Percentiles rank a stretch among this genome's conserved stretches.
These are phyloP conservation scores for Cutaneotrichosporon spelunceum DNA, from an alignment of 1,284 basidiomycete species.

Conservation along the genomic window DNA sequence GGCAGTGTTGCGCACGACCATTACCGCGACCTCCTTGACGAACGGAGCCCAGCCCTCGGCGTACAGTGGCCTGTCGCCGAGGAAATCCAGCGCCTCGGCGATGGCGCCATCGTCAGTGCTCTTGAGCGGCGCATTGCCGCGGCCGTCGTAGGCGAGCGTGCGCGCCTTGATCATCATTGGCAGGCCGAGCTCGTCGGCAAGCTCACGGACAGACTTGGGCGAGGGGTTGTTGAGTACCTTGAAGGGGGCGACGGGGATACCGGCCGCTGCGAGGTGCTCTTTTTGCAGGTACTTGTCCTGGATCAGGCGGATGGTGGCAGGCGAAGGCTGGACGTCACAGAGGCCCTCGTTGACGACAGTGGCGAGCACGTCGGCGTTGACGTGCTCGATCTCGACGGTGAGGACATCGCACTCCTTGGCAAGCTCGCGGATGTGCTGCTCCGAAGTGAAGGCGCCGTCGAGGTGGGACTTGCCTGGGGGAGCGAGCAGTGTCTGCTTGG, in stretches of 20 bases:
- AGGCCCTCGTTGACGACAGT: constrained; percentile 59
- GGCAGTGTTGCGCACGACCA: constrained; percentile 80
- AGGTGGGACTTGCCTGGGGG: constrained; percentile 62
- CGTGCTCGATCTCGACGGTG: constrained; percentile 97
- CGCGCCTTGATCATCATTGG: constrained; percentile 96
- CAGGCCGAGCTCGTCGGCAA: constrained; percentile 64
- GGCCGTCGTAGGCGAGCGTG: constrained; percentile 92
- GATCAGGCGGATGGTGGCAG: constrained; percentile 79
- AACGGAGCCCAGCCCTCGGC: constrained; percentile 94
- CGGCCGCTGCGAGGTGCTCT: constrained; percentile 62
- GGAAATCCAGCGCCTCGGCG: constrained; percentile 63
- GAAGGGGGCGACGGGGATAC: constrained; percentile 73
- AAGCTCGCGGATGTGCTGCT: constrained; percentile 74
- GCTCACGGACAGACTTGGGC: constrained; percentile 59
- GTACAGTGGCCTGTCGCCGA: constrained; percentile 68
- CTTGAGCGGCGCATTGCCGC: constrained; percentile 82
- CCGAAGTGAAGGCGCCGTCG: constrained; percentile 84
- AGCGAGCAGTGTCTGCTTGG: constrained; percentile 80
- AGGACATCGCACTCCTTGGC: constrained; percentile 80
- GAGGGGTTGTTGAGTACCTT: constrained; percentile 54
- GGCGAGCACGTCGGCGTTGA: constrained; percentile 74
- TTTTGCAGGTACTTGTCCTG: constrained; percentile 97
- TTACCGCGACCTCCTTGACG: constrained; percentile 86
- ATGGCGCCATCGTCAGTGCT: constrained; percentile 56
- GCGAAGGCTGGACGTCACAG: constrained; percentile 77